Evolutionary conservation across 805 yeast species (phyloP).

Genomic region (Ogataea paraovalis): DNA sequence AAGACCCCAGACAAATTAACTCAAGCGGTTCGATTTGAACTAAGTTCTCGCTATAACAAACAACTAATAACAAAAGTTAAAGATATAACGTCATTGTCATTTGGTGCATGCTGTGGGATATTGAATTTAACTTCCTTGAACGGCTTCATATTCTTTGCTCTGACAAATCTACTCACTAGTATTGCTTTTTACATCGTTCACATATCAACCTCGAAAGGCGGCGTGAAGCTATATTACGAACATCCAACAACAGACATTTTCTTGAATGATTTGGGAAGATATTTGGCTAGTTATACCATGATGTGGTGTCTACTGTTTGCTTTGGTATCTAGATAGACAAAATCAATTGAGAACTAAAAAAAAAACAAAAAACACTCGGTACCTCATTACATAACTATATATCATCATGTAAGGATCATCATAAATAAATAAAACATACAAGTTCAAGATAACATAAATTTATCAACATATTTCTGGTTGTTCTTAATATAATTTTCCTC

Average conservation of each 20-base stretch:
- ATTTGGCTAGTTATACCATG: constrained; percentile 49
- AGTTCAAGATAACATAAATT: not conserved
- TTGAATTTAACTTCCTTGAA: constrained; percentile 44
- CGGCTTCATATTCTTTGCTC: constrained; percentile 44
- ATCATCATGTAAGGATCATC: not conserved
- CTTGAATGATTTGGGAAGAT: constrained; percentile 42
- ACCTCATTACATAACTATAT: not conserved
- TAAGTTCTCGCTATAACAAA: constrained; percentile 17
- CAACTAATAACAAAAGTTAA: constrained; percentile 19
- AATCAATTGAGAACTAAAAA: not conserved
- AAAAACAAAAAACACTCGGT: not conserved
- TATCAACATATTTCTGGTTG: constrained; percentile 3
- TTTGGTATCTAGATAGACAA: constrained; percentile 28
- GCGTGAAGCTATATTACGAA: constrained; percentile 36
- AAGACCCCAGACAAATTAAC: constrained; percentile 2
- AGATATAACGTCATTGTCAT: constrained; percentile 45
- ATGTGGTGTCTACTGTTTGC: constrained; percentile 57
- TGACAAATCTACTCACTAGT: constrained; percentile 33
- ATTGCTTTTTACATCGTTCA: constrained; percentile 31
- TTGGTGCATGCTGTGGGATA: constrained; percentile 55
- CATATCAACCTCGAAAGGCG: constrained; percentile 22
- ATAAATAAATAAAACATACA: not conserved
- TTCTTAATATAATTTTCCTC: constrained; percentile 4
- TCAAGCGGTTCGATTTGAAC: constrained; percentile 14
- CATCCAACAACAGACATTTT: constrained; percentile 39